These are phyloP conservation scores for Crassisporium funariophilum DNA, from an alignment of 768 basidiomycete genomes.

Conservation along the genomic window DNA sequence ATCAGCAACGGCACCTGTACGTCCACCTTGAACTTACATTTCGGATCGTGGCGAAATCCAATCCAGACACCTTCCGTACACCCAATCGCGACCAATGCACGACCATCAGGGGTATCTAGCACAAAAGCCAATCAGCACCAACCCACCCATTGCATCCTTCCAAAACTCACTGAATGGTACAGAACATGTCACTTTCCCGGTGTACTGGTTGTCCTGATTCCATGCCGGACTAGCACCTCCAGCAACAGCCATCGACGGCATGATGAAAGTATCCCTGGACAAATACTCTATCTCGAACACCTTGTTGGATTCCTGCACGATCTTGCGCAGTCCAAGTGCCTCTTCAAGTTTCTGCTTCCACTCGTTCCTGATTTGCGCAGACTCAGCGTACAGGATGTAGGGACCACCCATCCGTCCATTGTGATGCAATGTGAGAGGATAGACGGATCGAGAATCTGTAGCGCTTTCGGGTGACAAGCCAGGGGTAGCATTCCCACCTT, in stretches of 20 bases:
- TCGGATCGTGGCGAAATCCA: conserved; percentile 87
- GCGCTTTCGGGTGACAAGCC: conserved; percentile 39
- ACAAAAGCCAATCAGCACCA: conserved; percentile 3
- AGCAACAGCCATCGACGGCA: conserved; percentile 62
- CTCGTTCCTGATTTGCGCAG: conserved; percentile 68
- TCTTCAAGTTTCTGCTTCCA: conserved; percentile 93
- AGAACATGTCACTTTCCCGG: conserved; percentile 91
- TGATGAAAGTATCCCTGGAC: conserved; percentile 85
- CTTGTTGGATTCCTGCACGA: conserved; percentile 92
- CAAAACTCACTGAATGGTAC: conserved; percentile 80
- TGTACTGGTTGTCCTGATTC: conserved; percentile 73
- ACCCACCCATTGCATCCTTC: background rate
- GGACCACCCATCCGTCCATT: conserved; percentile 86
- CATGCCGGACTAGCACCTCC: conserved; percentile 54
- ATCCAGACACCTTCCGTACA: conserved; percentile 98
- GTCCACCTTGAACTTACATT: conserved; percentile 54
- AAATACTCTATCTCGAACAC: conserved; percentile 92
- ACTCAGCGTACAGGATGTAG: conserved; percentile 87
- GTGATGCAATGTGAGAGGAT: conserved; percentile 87
- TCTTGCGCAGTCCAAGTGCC: conserved; percentile 80
- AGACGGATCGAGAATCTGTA: conserved; percentile 75
- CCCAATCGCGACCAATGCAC: conserved; percentile 88
- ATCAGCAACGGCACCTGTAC: background rate
- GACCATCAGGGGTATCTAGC: conserved; percentile 81
- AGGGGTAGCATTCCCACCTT: conserved; percentile 21